Percentiles rank a stretch among this genome's conserved stretches.
phyloP scores from a whole-genome alignment of 768 basidiomycete genomes.

The Termitomyces sp. region DNA sequence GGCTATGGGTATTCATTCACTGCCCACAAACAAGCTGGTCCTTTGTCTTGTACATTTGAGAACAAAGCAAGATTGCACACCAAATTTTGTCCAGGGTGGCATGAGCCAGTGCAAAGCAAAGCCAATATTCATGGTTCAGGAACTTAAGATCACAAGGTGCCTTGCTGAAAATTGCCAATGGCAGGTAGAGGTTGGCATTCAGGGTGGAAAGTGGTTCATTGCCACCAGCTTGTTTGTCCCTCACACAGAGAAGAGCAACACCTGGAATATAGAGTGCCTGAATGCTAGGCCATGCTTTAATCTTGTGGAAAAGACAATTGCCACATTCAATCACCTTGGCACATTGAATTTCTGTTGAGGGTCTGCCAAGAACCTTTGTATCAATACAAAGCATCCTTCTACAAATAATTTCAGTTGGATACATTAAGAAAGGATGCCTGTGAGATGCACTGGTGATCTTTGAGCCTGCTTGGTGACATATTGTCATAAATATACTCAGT shows the following conservation, averaged over 20 bases:
- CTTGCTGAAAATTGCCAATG: background rate
- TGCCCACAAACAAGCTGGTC: constrained; percentile 20
- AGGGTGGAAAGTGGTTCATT: background rate
- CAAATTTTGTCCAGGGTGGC: constrained; percentile 23
- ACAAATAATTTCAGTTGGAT: background rate
- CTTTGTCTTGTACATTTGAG: constrained; percentile 26
- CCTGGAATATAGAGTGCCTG: constrained; percentile 25
- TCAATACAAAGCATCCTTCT: constrained; percentile 15
- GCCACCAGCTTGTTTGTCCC: constrained; percentile 1
- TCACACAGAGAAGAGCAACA: background rate
- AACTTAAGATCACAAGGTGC: background rate
- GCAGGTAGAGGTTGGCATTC: constrained; percentile 4
- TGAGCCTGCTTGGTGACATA: constrained; percentile 15
- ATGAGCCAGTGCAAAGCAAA: constrained; percentile 24
- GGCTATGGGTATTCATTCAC: constrained; percentile 17
- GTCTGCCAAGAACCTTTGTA: constrained; percentile 8
- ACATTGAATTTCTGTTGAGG: constrained; percentile 23
- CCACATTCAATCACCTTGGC: constrained; percentile 21
- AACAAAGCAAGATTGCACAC: constrained; percentile 19
- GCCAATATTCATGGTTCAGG: constrained; percentile 18
- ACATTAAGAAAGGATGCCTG: too few species aligned
- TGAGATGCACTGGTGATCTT: constrained; percentile 4
- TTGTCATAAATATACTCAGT: constrained; percentile 4
- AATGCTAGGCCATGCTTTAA: constrained; percentile 22
- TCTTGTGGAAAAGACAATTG: constrained; percentile 16